Conservation (phyloP, 2,329 filamentous ascomycete genomes). For the Mollisia scopiformis region DNA sequence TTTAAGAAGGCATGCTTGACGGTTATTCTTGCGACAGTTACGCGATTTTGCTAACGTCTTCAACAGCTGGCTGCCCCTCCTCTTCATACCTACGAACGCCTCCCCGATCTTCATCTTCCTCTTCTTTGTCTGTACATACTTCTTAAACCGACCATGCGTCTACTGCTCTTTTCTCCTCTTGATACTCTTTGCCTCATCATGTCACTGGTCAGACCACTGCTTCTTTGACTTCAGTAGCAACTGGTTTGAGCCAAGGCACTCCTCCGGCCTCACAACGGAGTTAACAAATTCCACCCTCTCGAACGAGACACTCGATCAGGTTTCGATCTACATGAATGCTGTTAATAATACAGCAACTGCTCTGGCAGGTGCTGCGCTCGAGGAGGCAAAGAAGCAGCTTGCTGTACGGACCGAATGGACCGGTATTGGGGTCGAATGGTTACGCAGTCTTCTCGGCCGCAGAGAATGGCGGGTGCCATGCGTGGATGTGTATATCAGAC, state of each 20-base stretch:
- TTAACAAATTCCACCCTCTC: conserved; percentile 29
- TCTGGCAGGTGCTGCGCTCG: conserved; percentile 67
- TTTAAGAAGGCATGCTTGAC: conserved; percentile 54
- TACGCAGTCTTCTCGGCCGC: conserved; percentile 78
- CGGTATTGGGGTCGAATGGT: conserved; percentile 81
- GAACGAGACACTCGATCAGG: conserved; percentile 39
- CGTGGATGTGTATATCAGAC: conserved; percentile 81
- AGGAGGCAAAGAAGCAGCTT: conserved; percentile 55
- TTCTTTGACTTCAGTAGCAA: conserved; percentile 91
- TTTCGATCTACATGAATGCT: conserved; percentile 40
- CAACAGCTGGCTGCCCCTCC: conserved; percentile 78
- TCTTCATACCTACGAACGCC: conserved; percentile 86
- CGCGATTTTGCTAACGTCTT: conserved; percentile 23
- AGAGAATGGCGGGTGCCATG: conserved; percentile 92
- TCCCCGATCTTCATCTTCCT: conserved; percentile 84
- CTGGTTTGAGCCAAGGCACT: conserved; percentile 83
- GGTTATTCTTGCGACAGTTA: neutral
- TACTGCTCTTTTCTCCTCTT: conserved; percentile 97
- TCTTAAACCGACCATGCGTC: conserved; percentile 93
- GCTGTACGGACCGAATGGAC: conserved; percentile 68
- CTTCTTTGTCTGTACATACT: conserved; percentile 92
- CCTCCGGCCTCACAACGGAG: conserved; percentile 25
- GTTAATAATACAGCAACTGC: conserved; percentile 72
- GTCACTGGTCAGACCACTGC: conserved; percentile 85
- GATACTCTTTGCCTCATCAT: conserved; percentile 90